Percentiles rank a stretch among this genome's conserved stretches.
phyloP scores from a whole-genome alignment of 805 yeast genomes.

The Hanseniaspora taiwanica region DNA sequence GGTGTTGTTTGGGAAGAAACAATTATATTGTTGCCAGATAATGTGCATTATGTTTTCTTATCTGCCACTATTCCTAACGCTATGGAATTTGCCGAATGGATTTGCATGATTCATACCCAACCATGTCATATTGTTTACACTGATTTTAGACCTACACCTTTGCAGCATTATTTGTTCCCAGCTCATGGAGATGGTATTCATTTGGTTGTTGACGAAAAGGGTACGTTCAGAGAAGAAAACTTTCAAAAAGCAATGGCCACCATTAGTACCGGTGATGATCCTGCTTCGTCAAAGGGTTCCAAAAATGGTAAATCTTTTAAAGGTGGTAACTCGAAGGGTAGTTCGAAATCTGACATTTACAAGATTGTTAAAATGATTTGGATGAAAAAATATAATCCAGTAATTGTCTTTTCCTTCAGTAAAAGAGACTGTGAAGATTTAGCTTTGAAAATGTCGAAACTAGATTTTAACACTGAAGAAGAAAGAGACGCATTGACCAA shows the following conservation, averaged over 20 bases:
- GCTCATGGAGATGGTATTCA: slow-evolving; percentile 98
- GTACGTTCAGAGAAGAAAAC: slow-evolving; percentile 90
- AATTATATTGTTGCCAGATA: slow-evolving; percentile 93
- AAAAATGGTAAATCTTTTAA: slow-evolving; percentile 72
- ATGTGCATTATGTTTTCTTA: slow-evolving; percentile 76
- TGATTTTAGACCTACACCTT: slow-evolving; percentile 96
- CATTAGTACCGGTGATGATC: slow-evolving; percentile 77
- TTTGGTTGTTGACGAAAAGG: slow-evolving; percentile 93
- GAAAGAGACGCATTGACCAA: slow-evolving; percentile 85
- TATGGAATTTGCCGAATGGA: slow-evolving; percentile 96
- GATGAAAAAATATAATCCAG: slow-evolving; percentile 93
- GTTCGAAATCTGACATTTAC: slow-evolving; percentile 68
- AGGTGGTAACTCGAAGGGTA: slow-evolving; percentile 56
- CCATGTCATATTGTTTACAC: slow-evolving; percentile 99
- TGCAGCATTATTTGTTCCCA: slow-evolving; percentile 94
- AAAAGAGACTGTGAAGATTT: slow-evolving; percentile 92
- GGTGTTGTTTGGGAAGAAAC: slow-evolving; percentile 99
- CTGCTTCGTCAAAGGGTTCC: slow-evolving; percentile 47
- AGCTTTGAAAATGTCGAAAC: slow-evolving; percentile 89
- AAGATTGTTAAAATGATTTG: slow-evolving; percentile 97
- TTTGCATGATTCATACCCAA: slow-evolving; percentile 87
- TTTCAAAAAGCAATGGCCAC: slow-evolving; percentile 98
- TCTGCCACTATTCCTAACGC: slow-evolving; percentile 99
- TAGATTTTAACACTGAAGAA: slow-evolving; percentile 87
- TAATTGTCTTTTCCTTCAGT: slow-evolving; percentile 94